These are phyloP conservation scores for Beauveria sp. DNA, from an alignment of 2,329 filamentous ascomycete species.

Conservation along the genomic window DNA sequence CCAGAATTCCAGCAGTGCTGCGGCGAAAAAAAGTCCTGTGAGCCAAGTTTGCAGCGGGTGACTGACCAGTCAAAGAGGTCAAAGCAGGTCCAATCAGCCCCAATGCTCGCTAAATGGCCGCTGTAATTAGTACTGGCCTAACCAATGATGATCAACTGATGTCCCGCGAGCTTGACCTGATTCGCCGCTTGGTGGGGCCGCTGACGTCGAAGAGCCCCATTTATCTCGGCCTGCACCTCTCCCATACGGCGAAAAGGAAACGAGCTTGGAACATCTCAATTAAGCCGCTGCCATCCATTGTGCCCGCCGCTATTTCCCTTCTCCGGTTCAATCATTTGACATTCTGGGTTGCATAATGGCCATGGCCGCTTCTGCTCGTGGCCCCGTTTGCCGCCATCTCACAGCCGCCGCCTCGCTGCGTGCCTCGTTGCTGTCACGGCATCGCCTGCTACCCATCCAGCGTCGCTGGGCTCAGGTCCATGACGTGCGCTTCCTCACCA, in stretches of 20 bases:
- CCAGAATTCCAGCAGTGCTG: not conserved
- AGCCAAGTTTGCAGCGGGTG: not conserved
- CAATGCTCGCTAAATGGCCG: not conserved
- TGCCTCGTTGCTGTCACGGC: constrained; percentile 1
- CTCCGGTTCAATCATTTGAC: not conserved
- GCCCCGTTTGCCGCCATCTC: constrained; percentile 41
- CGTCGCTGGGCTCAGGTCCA: constrained; percentile 86
- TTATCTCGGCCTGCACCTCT: not conserved
- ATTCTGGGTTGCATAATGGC: not conserved
- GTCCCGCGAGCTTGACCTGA: not conserved
- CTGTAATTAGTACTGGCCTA: not conserved
- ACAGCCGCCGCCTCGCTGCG: constrained; percentile 24
- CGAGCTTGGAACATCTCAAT: not conserved
- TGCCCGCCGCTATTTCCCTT: not conserved
- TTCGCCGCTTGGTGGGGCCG: not conserved
- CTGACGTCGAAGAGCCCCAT: constrained; percentile 1
- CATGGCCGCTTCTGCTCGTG: constrained; percentile 28
- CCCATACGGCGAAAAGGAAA: not conserved
- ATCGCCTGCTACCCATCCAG: constrained; percentile 42
- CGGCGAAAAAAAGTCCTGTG: not conserved
- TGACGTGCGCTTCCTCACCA: constrained; percentile 83
- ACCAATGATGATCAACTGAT: too few species aligned
- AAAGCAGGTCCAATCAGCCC: not conserved
- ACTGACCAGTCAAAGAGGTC: not conserved
- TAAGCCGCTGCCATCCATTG: not conserved